Evolutionary conservation across 768 basidiomycete species (phyloP), one percentile per base, ranked within the genome.

Genomic region (Termitomyces sp.): DNA sequence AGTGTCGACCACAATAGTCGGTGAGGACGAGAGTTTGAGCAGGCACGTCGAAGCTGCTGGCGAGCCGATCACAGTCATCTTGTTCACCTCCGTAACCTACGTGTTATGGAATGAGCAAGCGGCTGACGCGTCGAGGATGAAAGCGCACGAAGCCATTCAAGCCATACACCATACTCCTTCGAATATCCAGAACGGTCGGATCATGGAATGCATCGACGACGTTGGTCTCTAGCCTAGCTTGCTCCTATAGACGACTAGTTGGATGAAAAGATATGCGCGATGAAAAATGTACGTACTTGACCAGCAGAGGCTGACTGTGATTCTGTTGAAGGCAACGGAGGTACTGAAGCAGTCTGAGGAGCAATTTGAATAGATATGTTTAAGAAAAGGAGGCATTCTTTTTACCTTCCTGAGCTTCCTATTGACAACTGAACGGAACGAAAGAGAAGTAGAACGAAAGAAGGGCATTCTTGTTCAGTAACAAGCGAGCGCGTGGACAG

Each of bases 371-470:
- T 45, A 2, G 4, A n/a, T 43, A 56, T 31, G 10, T 34, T 42
- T 6, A 32, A 12, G 10, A 42, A 37, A 45, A 56, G 31, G 31
- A 20, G 11, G 20, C 5, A 0, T 4, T 17, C 25, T 15, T 17
- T 2, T 5, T 56, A 56, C 42, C 42, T 43, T 56, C 31, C 20
- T 56, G 42, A 56, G 5, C 31, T 32, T 56, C 8, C 42, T 32
- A 20, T 43, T 34, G 42, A 34, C 42, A 31, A 56, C 17, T 20
- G 42, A 56, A 5, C 54, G 31, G 31, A 56, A 43, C 7, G 54
- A 56, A 34, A 56, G n/a, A 11, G 54, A 56, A n/a, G 54, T 32
- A 11, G 54, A 56, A 12, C 54, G 42, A 7, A 56, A 56, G 42
- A 56, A 43, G 12, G 54, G 31, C 54, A 56, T 56, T 45, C 29